phyloP scores from a whole-genome alignment of 768 basidiomycete species.

The Russula vinacea region DNA sequence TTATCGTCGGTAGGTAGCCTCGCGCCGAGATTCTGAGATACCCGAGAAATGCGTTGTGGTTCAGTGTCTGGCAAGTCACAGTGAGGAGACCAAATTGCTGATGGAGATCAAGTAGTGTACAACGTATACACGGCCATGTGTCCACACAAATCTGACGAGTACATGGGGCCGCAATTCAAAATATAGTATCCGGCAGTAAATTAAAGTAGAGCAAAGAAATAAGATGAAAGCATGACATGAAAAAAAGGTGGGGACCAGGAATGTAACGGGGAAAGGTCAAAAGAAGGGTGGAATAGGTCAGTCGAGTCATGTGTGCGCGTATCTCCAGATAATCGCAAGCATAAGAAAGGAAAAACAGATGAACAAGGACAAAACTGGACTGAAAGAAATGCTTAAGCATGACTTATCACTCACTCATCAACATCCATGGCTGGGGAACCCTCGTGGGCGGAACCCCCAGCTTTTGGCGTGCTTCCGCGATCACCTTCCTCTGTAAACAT shows the following conservation, averaged over 20 bases:
- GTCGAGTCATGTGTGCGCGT: not conserved
- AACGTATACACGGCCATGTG: conserved; percentile 21
- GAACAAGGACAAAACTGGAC: not conserved
- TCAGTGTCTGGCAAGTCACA: not conserved
- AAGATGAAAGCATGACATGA: not conserved
- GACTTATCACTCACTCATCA: conserved; percentile 14
- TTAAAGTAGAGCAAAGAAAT: conserved; percentile 9
- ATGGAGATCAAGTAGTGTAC: conserved; percentile 7
- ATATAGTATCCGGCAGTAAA: conserved; percentile 19
- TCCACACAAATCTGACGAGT: conserved; percentile 20
- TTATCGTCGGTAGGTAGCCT: not conserved
- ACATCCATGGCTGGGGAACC: conserved; percentile 26
- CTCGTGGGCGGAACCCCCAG: not conserved
- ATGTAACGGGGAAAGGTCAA: not conserved
- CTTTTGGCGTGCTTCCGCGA: conserved; percentile 19
- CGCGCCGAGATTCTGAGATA: conserved; percentile 1
- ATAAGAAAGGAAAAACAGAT: not conserved
- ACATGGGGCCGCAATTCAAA: conserved; percentile 6
- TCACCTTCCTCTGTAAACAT: conserved; percentile 31
- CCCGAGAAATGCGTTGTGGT: not conserved
- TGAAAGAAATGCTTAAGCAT: not conserved
- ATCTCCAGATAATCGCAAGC: conserved; percentile 7
- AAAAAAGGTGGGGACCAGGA: not conserved
- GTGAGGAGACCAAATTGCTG: not conserved
- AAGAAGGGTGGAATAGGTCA: conserved; percentile 10